Percentiles rank a stretch among this genome's conserved stretches.
phyloP scores from a whole-genome alignment of 345 rosid species.

The Limnanthes douglasii region DNA sequence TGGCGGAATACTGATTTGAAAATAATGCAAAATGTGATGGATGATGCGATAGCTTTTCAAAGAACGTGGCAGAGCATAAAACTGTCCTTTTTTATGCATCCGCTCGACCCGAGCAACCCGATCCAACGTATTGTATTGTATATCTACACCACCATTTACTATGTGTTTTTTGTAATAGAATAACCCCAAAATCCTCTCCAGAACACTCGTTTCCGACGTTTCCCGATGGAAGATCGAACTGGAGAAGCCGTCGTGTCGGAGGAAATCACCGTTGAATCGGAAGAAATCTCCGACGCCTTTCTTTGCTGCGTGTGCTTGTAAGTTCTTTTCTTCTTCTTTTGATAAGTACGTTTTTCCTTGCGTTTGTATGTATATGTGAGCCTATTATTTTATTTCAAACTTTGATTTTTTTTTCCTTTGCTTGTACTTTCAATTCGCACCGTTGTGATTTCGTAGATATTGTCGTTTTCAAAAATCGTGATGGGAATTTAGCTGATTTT shows the following conservation, averaged over 20 bases:
- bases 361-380: background rate
- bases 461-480: slow-evolving; percentile 1
- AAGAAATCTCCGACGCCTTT: slow-evolving; percentile 34
- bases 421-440: background rate
- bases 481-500: background rate
- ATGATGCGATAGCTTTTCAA: no score
- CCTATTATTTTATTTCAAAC: background rate
- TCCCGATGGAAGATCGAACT: slow-evolving; percentile 2
- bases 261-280: no score
- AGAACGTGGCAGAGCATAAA: no score
- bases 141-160: no score
- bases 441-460: background rate
- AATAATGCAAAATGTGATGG: no score
- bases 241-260: slow-evolving; percentile 8
- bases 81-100: no score
- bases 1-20: no score
- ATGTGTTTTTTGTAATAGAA: no score
- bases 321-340: slow-evolving; percentile 5
- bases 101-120: no score
- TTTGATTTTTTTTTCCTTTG: background rate
- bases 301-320: slow-evolving; percentile 61
- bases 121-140: no score
- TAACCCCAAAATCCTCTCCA: no score
- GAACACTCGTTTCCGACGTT: background rate
- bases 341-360: background rate